phyloP scores from a whole-genome alignment of 805 yeast genomes.

The Candida anglica region DNA sequence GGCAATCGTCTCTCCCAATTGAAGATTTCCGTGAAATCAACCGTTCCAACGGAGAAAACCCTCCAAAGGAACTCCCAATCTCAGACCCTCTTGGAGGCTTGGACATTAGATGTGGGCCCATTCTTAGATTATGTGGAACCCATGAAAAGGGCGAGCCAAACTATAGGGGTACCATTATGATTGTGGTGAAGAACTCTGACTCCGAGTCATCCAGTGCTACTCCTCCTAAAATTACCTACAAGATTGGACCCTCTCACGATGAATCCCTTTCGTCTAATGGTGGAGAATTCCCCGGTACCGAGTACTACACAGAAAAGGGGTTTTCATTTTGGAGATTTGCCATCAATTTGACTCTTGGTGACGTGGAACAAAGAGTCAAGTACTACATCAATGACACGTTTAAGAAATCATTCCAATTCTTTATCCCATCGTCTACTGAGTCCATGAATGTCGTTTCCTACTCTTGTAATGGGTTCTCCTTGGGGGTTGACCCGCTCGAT shows the following conservation, averaged over 20 bases:
- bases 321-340: slow-evolving; percentile 64
- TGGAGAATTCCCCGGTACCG: slow-evolving; percentile 47
- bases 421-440: slow-evolving; percentile 56
- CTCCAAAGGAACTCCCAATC: slow-evolving; percentile 28
- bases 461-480: slow-evolving; percentile 89
- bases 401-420: slow-evolving; percentile 51
- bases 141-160: slow-evolving; percentile 43
- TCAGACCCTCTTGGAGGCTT: slow-evolving; percentile 23
- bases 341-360: slow-evolving; percentile 45
- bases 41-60: slow-evolving; percentile 12
- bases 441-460: slow-evolving; percentile 80
- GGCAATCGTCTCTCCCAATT: slow-evolving; percentile 16
- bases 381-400: slow-evolving; percentile 53
- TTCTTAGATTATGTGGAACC: slow-evolving; percentile 63
- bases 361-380: slow-evolving; percentile 56
- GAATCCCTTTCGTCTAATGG: slow-evolving; percentile 8
- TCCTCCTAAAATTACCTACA: slow-evolving; percentile 28
- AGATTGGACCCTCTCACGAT: slow-evolving; percentile 31
- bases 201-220: slow-evolving; percentile 5
- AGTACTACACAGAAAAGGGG: slow-evolving; percentile 39
- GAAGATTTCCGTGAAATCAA: slow-evolving; percentile 26
- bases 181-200: slow-evolving; percentile 61
- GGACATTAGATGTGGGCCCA: slow-evolving; percentile 73
- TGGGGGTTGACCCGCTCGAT: slow-evolving; percentile 58
- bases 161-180: slow-evolving; percentile 66